phyloP scores from a whole-genome alignment of 1,284 basidiomycete species.

The Ceraceosorus guamensis region DNA sequence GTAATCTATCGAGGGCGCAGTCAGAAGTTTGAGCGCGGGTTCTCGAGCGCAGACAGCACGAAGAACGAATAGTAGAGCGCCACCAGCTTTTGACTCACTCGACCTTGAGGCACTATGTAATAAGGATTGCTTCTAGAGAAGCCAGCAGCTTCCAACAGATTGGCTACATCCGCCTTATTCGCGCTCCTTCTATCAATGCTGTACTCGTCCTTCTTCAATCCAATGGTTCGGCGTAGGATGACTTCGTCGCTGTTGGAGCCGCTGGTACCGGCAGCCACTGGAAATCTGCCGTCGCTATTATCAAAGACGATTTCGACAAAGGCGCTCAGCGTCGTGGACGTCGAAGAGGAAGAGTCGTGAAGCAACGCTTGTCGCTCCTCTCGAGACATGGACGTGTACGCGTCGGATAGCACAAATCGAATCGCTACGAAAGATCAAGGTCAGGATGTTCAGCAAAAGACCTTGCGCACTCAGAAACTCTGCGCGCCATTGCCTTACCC shows the following conservation, averaged over 20 bases:
- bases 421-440: not conserved
- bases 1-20: slow-evolving; percentile 63
- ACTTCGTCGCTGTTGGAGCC: slow-evolving; percentile 40
- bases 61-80: not conserved
- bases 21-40: too few species aligned
- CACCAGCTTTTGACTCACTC: slow-evolving; percentile 56
- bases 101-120: slow-evolving; percentile 96
- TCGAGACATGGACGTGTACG: slow-evolving; percentile 87
- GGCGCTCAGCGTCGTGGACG: slow-evolving; percentile 76
- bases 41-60: too few species aligned
- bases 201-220: slow-evolving; percentile 97
- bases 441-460: not conserved
- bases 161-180: slow-evolving; percentile 91
- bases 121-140: slow-evolving; percentile 97
- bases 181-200: slow-evolving; percentile 90
- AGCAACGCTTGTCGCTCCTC: slow-evolving; percentile 87
- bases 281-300: slow-evolving; percentile 67
- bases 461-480: not conserved
- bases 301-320: slow-evolving; percentile 62
- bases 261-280: slow-evolving; percentile 49
- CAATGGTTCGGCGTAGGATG: slow-evolving; percentile 63
- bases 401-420: slow-evolving; percentile 90
- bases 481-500: not conserved
- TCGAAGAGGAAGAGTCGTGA: slow-evolving; percentile 82
- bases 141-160: slow-evolving; percentile 59